Base-by-base conservation (phyloP, 345 rosid genomes). In the Garcia nutans region DNA sequence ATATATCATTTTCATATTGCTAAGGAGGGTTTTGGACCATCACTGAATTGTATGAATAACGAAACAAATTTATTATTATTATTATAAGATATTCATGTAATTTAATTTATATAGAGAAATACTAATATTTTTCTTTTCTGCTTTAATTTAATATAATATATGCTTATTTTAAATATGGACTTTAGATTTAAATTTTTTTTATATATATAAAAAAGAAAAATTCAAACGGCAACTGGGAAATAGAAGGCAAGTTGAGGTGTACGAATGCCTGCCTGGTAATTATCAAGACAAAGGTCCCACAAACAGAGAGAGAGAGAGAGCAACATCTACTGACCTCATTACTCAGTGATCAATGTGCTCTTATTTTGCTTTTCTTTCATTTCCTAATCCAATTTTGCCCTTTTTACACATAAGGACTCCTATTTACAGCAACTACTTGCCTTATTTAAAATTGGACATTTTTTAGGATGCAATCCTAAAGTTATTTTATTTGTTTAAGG, bases 261-360 rank as follows among this genome's bases (percentile, higher is more conserved):
- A 74, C 78, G 72, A 56, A 0, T 2, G 50, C 74, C 74, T 54
- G 83, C 68, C 23, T 1, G 64, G 79, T 76, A 76, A 67, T 47
- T 49, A 67, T 82, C 78, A 70, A 58, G 56, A 70, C 0, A 24
- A 65, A 80, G 71, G 20, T 81, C 83, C 74, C 45, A 49, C 47
- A 64, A 71, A 28, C 31, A 28, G 31, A 28, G 31, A 28, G 31
- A 28, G 31, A 28, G 16, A 37, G 15, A 77, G 65, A 50, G 78
- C 66, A 73, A 73, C 79, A 62, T 71, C 72, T 73, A 70, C 77
- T 79, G 82, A 70, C 60, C 79, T 77, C 69, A 45, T 41, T 47
- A 26, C 68, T 52, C 77, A 68, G n/a, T 68, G 82, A 64, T 52
- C 81, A 83, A 83, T 83, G 85, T 83, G 85, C 85, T 58, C 54